A percentile compares a stretch with the other conserved stretches of the same genome.
Conservation (phyloP, 371 early-diverging fungal species). For the Conidiobolus incongruus region DNA sequence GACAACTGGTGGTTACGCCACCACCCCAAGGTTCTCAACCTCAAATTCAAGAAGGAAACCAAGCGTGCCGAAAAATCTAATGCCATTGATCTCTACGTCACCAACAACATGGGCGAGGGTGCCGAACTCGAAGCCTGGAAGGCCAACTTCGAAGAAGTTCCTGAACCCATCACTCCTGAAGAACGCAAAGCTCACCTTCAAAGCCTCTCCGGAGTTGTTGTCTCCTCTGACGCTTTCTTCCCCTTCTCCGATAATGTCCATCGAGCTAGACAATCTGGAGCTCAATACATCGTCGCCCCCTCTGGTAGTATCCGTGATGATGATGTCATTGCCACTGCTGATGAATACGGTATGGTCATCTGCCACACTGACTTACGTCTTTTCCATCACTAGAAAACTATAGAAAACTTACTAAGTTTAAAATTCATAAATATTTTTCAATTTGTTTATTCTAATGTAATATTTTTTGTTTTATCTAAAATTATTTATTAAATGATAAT, state of each 20-base stretch:
- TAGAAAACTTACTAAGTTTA: slow-evolving; percentile 3
- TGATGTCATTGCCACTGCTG: slow-evolving; percentile 60
- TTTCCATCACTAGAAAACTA: slow-evolving; percentile 88
- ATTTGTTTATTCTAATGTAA: too few relatives aligned
- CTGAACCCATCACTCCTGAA: slow-evolving; percentile 48
- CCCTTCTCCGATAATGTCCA: slow-evolving; percentile 92
- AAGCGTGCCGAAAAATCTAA: slow-evolving; percentile 93
- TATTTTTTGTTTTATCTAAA: too few relatives aligned
- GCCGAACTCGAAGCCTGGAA: slow-evolving; percentile 60
- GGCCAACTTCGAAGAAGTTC: slow-evolving; percentile 51
- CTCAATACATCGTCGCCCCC: slow-evolving; percentile 71
- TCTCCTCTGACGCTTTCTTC: slow-evolving; percentile 95
- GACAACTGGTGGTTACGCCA: slow-evolving; percentile 96
- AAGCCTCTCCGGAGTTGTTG: slow-evolving; percentile 42
- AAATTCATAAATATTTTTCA: too few relatives aligned
- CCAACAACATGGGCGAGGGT: slow-evolving; percentile 60
- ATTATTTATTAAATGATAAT: too few relatives aligned
- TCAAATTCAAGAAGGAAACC: slow-evolving; percentile 60
- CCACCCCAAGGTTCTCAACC: slow-evolving; percentile 70
- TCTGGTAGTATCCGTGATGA: slow-evolving; percentile 77
- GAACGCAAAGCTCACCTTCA: slow-evolving; percentile 61
- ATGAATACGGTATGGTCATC: slow-evolving; percentile 58
- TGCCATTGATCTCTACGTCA: slow-evolving; percentile 87
- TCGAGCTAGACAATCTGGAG: slow-evolving; percentile 71
- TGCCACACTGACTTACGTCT: slow-evolving; percentile 68